Base-by-base conservation (phyloP, 2,329 filamentous ascomycete genomes). In the Sporothrix pseudoabietina region DNA sequence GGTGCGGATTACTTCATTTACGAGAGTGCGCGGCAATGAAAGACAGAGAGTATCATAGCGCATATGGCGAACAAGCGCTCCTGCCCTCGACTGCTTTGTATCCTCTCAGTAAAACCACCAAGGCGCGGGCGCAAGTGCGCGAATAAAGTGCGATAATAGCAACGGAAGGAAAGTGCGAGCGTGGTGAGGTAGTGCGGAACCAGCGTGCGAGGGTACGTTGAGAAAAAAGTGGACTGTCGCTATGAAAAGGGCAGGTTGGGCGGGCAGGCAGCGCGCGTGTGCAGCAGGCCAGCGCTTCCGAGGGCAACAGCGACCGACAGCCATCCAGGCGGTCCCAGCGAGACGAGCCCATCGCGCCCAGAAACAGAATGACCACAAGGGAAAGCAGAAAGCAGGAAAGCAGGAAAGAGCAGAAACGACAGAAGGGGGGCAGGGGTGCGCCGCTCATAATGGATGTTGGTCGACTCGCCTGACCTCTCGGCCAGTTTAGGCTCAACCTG, bases 221-320 rank as follows among this genome's bases (percentile, higher is more conserved):
- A n/a, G 19, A 39, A 55, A 68, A 55, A 39, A 69, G 66, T 39
- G 66, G 66, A 54, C 66, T 55, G 32, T 12, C 26, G 9, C 55
- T 35, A 59, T 59, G 55, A 35, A 59, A 59, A 59, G 55, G 55
- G 55, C 55, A 59, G 30, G 30, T 35, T 69, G 65, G 47, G 47
- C 47, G 16, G 65, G 47, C 47, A 22, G 47, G 9, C 41, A 32
- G 39, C n/a, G 52, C 68, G 68, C 19, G 52, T 47, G 22, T 70
- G 68, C 68, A 59, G 68, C 22, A 22, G 49, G 65, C 12, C 35
- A 59, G 52, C 44, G 44, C 30, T 35, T 30, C 55, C 55, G 30
- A 59, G 39, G 39, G 39, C 61, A 66, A 47, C 39, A 47, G 61
- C 59, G 59, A 30, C 59, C n/a, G 39, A 65, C 32, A 26, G 39